Conservation (phyloP, 495 filamentous ascomycete genomes). For the Neurospora sp. region DNA sequence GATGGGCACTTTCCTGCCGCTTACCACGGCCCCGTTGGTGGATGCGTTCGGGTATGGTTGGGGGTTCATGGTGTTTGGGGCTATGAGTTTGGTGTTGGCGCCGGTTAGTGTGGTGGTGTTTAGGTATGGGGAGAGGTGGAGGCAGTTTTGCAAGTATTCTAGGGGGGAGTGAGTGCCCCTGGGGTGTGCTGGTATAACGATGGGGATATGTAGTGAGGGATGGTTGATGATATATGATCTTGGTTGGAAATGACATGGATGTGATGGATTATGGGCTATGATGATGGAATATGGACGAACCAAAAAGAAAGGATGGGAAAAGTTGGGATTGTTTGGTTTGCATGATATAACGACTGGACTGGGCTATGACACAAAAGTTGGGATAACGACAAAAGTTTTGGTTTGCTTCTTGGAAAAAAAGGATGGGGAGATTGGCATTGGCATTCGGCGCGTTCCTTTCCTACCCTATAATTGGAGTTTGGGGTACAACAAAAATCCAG, state of each 20-base stretch:
- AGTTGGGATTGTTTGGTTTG: neutral
- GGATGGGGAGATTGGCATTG: neutral
- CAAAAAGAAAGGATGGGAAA: neutral
- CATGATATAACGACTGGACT: neutral
- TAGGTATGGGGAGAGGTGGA: conserved; percentile 39
- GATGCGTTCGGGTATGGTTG: conserved; percentile 38
- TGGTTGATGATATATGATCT: neutral
- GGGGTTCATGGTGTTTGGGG: conserved; percentile 36
- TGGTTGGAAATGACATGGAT: neutral
- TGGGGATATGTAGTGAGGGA: no score
- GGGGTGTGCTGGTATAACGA: no score
- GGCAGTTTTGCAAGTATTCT: conserved; percentile 39
- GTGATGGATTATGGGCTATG: neutral
- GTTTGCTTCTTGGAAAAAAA: neutral
- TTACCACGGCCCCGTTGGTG: conserved; percentile 35
- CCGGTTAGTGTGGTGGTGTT: conserved; percentile 43
- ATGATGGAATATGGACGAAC: neutral
- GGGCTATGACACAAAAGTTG: neutral
- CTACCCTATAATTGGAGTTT: neutral
- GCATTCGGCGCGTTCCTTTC: neutral
- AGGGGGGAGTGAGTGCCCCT: conserved; percentile 4
- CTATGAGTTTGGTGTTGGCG: conserved; percentile 26
- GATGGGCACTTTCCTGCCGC: conserved; percentile 43
- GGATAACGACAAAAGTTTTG: neutral
- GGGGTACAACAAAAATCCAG: neutral